Evolutionary conservation across 116 monocot genomes (phyloP).

Genomic region (Iris pallida): DNA sequence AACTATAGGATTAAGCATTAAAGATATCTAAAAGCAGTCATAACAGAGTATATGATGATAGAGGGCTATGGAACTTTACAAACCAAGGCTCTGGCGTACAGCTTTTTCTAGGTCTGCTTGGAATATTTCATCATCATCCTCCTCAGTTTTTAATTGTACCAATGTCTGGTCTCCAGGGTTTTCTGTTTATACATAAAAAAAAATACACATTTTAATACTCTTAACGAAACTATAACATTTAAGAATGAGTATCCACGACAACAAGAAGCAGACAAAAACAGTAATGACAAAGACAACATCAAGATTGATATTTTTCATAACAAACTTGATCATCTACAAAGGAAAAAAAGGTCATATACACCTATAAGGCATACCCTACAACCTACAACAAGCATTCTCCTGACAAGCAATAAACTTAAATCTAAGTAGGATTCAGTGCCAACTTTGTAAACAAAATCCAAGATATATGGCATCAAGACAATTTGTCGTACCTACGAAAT

Average conservation of each 20-base stretch:
- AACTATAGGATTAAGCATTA: too few relatives aligned
- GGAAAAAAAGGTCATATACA: too few relatives aligned
- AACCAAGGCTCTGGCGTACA: constrained; percentile 91
- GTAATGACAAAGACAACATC: neutral
- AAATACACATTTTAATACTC: constrained; percentile 4
- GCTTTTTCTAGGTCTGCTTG: constrained; percentile 70
- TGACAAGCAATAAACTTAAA: too few relatives aligned
- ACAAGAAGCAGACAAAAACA: neutral
- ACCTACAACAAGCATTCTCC: too few relatives aligned
- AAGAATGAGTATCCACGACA: neutral
- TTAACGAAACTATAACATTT: neutral
- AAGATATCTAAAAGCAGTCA: too few relatives aligned
- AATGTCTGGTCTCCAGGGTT: constrained; percentile 29
- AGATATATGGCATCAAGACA: too few relatives aligned
- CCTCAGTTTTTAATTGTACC: constrained; percentile 31
- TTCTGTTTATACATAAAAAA: constrained; percentile 25
- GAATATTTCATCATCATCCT: constrained; percentile 69
- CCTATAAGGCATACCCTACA: too few relatives aligned
- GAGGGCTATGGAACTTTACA: constrained; percentile 9
- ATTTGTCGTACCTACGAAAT: too few relatives aligned
- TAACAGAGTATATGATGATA: neutral
- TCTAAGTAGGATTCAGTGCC: too few relatives aligned
- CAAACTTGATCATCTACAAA: neutral
- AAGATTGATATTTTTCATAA: constrained; percentile 5
- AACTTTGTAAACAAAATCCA: too few relatives aligned